These are phyloP conservation scores for Sporothrix pseudoabietina DNA, from an alignment of 2,329 filamentous ascomycete species.

Conservation along the genomic window DNA sequence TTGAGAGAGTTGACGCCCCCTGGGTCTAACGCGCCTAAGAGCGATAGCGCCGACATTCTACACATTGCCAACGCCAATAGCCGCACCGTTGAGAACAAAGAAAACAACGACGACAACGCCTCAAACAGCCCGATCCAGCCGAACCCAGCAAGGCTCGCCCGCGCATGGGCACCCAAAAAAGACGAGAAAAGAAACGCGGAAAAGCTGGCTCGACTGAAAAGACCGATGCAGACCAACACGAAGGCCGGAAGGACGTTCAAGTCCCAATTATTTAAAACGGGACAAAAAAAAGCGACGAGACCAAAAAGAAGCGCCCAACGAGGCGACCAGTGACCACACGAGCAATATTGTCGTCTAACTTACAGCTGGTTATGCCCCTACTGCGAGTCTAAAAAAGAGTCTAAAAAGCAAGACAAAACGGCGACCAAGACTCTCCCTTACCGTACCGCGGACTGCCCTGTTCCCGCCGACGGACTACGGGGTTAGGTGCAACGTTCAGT, in stretches of 20 bases:
- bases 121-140: not conserved
- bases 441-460: not conserved
- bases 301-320: not conserved
- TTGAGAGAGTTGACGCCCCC: not conserved
- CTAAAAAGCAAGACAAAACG: not conserved
- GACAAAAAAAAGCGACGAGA: not conserved
- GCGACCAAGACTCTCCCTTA: not conserved
- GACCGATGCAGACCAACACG: not conserved
- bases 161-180: not conserved
- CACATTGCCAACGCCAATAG: not conserved
- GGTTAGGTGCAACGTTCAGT: not conserved
- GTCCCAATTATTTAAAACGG: not conserved
- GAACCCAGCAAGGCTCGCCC: not conserved
- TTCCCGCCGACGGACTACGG: not conserved
- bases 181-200: not conserved
- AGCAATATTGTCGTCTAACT: not conserved
- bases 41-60: not conserved
- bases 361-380: too few relatives aligned
- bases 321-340: not conserved
- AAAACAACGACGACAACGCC: not conserved
- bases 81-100: conserved; percentile 11
- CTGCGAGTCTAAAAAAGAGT: not conserved
- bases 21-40: not conserved
- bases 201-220: too few relatives aligned
- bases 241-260: not conserved